A percentile compares a stretch with the other conserved stretches of the same genome.
Evolutionary conservation across 176 grass and related monocot genomes (phyloP).

Genomic region (Oryza brachyantha): DNA sequence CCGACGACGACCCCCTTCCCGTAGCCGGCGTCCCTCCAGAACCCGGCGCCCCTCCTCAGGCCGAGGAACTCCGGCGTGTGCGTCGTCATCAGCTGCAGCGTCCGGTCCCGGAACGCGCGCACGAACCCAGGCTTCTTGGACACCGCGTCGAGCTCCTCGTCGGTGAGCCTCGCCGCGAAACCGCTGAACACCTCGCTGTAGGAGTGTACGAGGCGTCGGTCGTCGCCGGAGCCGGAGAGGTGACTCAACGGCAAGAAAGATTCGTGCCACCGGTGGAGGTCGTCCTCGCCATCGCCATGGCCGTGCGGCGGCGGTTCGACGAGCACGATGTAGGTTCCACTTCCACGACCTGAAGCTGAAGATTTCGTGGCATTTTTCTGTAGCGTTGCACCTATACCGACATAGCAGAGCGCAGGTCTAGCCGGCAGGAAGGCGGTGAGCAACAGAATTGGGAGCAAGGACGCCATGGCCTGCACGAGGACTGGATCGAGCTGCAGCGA

Average conservation of each 20-base stretch:
- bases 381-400: not conserved
- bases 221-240: not conserved
- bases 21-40: conserved; percentile 20
- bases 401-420: not conserved
- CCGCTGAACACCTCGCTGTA: conserved; percentile 39
- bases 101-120: conserved; percentile 15
- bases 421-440: not conserved
- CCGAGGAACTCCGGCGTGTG: conserved; percentile 42
- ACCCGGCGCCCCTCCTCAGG: not conserved
- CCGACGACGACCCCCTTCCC: conserved; percentile 51
- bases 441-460: not conserved
- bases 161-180: conserved; percentile 38
- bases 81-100: conserved; percentile 35
- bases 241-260: conserved; percentile 38
- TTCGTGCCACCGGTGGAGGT: conserved; percentile 23
- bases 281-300: not conserved
- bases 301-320: conserved; percentile 1
- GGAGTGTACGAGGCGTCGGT: conserved; percentile 37
- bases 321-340: conserved; percentile 31
- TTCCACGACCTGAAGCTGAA: not conserved
- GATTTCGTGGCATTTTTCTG: not conserved
- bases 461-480: no score
- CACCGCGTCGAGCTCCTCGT: conserved; percentile 19
- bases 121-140: conserved; percentile 27
- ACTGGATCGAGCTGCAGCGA: not conserved